Evolutionary conservation across 495 filamentous ascomycete genomes (phyloP).

Genomic region (Lasiosphaeria miniovina): DNA sequence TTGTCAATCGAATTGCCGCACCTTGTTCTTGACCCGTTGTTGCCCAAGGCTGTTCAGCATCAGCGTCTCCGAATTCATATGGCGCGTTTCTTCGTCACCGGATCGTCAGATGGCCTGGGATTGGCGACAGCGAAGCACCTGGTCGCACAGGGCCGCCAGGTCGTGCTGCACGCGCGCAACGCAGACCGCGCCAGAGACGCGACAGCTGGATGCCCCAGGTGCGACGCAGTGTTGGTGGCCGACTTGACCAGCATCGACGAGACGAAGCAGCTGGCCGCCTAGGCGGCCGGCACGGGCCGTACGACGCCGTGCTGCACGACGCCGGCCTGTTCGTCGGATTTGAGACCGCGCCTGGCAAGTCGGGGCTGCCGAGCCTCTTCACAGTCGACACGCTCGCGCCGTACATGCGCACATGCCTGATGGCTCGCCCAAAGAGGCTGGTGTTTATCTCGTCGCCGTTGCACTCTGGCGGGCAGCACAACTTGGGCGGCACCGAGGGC

Average conservation of each 20-base stretch:
- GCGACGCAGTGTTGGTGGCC: slow-evolving; percentile 47
- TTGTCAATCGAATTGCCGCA: too few relatives aligned
- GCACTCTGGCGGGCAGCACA: slow-evolving; percentile 48
- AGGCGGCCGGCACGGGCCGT: slow-evolving; percentile 47
- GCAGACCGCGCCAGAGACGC: slow-evolving; percentile 45
- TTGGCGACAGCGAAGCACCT: slow-evolving; percentile 50
- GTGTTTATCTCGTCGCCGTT: slow-evolving; percentile 52
- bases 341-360: slow-evolving; percentile 35
- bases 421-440: slow-evolving; percentile 49
- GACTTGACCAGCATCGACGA: slow-evolving; percentile 53
- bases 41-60: not conserved
- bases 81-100: slow-evolving; percentile 57
- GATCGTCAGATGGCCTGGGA: slow-evolving; percentile 50
- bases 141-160: slow-evolving; percentile 49
- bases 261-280: slow-evolving; percentile 49
- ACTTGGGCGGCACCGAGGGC: slow-evolving; percentile 30
- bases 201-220: slow-evolving; percentile 43
- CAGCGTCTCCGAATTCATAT: slow-evolving; percentile 26
- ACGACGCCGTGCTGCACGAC: slow-evolving; percentile 59
- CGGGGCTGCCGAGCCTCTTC: slow-evolving; percentile 52
- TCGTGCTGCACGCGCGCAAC: slow-evolving; percentile 58
- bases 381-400: slow-evolving; percentile 57
- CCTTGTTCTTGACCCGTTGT: too few relatives aligned
- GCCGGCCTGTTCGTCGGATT: slow-evolving; percentile 45
- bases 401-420: slow-evolving; percentile 54